Evolutionary conservation across 306 rosid genomes (phyloP).

Genomic region (Senna tora): DNA sequence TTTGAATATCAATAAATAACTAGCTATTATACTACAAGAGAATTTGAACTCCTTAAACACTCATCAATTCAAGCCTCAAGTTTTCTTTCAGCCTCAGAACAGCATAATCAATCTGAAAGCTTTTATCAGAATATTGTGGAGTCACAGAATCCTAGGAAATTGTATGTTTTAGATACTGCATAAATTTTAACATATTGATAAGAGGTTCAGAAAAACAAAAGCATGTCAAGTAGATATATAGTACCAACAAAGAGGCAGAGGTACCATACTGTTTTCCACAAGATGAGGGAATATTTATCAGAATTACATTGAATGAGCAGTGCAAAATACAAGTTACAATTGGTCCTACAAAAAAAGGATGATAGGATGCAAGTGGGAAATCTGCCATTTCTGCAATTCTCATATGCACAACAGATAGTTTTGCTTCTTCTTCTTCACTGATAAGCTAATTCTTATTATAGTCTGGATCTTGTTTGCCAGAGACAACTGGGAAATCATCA

Average conservation of each 20-base stretch:
- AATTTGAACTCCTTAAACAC: no score
- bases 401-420: neutral
- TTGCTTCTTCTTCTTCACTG: slow-evolving; percentile 3
- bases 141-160: neutral
- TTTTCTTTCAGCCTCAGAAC: neutral
- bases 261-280: neutral
- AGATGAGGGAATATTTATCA: neutral
- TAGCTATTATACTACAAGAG: no score
- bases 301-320: slow-evolving; percentile 32
- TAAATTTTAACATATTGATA: neutral
- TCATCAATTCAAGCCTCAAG: neutral
- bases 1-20: no score
- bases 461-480: slow-evolving; percentile 42
- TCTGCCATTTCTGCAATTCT: slow-evolving; percentile 30
- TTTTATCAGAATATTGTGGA: neutral
- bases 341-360: neutral
- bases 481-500: slow-evolving; percentile 48
- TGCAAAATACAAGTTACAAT: slow-evolving; percentile 31
- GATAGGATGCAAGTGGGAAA: slow-evolving; percentile 17
- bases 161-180: neutral
- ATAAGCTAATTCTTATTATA: slow-evolving; percentile 19
- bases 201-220: neutral
- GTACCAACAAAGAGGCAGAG: slow-evolving; percentile 8
- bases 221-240: neutral
- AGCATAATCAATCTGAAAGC: neutral